phyloP scores from a whole-genome alignment of 352 stramenopile genomes.

The Phytophthora cryptogea region DNA sequence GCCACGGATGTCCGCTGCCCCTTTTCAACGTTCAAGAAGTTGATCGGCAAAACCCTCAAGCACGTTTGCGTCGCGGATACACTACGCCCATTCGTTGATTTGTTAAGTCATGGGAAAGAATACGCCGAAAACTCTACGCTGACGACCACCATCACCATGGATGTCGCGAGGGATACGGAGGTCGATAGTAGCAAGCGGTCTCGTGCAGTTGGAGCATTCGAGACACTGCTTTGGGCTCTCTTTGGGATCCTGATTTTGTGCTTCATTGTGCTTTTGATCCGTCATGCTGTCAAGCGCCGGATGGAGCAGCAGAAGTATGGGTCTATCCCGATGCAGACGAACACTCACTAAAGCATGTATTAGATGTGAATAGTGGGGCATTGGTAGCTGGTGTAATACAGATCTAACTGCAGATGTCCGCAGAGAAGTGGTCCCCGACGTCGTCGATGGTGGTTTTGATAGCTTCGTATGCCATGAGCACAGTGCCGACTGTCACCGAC shows the following conservation, averaged over 20 bases:
- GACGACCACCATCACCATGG: constrained; percentile 6
- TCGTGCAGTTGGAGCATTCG: constrained; percentile 16
- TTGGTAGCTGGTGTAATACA: not conserved
- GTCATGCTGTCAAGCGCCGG: constrained; percentile 24
- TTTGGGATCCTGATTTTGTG: constrained; percentile 45
- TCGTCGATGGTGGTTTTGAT: constrained; percentile 47
- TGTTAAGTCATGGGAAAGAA: constrained; percentile 25
- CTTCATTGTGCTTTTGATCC: constrained; percentile 46
- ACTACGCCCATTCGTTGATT: constrained; percentile 70
- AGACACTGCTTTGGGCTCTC: constrained; percentile 40
- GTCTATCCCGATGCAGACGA: constrained; percentile 29
- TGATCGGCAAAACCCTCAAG: constrained; percentile 70
- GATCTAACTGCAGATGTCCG: constrained; percentile 37
- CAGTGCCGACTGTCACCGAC: constrained; percentile 45
- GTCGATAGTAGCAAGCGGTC: constrained; percentile 5
- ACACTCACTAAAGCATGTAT: constrained; percentile 14
- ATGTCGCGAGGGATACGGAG: constrained; percentile 10
- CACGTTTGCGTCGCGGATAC: constrained; percentile 71
- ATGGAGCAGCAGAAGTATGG: constrained; percentile 28
- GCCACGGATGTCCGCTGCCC: constrained; percentile 56
- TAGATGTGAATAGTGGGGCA: no score
- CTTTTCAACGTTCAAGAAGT: constrained; percentile 68
- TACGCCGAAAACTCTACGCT: constrained; percentile 1
- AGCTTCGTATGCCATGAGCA: constrained; percentile 55
- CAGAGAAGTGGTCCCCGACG: constrained; percentile 39